Conservation (phyloP, 2,329 filamentous ascomycete species). For the Fusarium keratoplasticum region DNA sequence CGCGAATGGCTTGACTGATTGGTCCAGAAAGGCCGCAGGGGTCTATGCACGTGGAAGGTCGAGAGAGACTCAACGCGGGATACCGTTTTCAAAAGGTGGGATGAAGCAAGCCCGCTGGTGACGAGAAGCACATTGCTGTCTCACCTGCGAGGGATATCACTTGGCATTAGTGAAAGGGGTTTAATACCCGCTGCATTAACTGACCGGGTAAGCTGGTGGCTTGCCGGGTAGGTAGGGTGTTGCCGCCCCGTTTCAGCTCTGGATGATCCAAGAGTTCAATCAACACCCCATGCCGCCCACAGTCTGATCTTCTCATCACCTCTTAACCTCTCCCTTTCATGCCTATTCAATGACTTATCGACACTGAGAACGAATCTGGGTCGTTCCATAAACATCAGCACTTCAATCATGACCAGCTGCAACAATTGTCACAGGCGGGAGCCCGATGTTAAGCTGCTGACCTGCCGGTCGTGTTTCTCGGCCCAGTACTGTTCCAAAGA, state of each 20-base stretch:
- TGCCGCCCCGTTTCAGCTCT: not conserved
- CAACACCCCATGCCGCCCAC: not conserved
- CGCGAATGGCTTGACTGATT: not conserved
- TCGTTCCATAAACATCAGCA: not conserved
- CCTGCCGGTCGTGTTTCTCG: conserved; percentile 53
- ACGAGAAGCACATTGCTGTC: not conserved
- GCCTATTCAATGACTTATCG: not conserved
- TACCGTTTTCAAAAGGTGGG: not conserved
- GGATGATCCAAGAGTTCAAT: not conserved
- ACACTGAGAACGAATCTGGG: not conserved
- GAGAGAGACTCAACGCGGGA: not conserved
- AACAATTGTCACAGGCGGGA: conserved; percentile 47
- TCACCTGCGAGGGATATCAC: not conserved
- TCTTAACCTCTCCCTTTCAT: not conserved
- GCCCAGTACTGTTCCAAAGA: conserved; percentile 62
- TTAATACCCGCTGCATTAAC: not conserved
- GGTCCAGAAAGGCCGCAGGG: not conserved
- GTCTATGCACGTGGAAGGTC: not conserved
- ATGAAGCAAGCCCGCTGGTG: not conserved
- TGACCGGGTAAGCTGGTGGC: not conserved
- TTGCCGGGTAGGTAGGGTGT: not conserved
- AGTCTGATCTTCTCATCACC: not conserved
- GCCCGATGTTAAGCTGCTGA: conserved; percentile 29
- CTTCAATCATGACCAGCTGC: conserved; percentile 19
- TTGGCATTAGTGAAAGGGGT: not conserved